Evolutionary conservation across 768 basidiomycete species (phyloP), one percentile per base, ranked within the genome.

Genomic region (Pisolithus microcarpus): DNA sequence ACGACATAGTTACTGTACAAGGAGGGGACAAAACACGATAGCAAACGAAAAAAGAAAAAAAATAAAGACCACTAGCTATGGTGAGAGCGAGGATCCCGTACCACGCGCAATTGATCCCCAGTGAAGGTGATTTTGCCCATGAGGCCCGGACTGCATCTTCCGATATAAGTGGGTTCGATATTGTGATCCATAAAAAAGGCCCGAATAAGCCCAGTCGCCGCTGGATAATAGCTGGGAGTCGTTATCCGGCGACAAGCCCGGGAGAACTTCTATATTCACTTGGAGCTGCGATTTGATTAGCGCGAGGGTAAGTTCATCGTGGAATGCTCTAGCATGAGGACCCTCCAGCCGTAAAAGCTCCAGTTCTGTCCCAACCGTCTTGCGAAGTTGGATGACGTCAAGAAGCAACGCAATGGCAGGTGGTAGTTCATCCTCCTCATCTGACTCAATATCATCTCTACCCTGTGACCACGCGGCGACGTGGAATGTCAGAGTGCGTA

Each of bases 381-480:
- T 62, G 53, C 65, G 56, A 50, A 68, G 65, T 30, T 62, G 64
- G 43, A 66, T 52, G 10, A 66, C 62, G 46, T 68, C 66, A 24
- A 66, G 59, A 15, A 66, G 51, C 56, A 66, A 58, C 30, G 57
- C 64, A 56, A 68, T 62, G 50, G 54, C 44, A 16, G 66, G 65
- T 0, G 60, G 56, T 18, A 65, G 54, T 47, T 68, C 65, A 54
- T 65, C 66, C 54, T 61, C 65, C 31, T 68, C 65, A 45, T 68
- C 65, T n/a, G 44, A 56, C 16, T 66, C 65, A 23, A 42, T 34
- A 45, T 68, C 66, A 34, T 66, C 65, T 54, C 62, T 63, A 24
- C 63, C 65, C 43, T 56, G 60, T 46, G 56, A 58, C 66, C 66
- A 68, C 26, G 62, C 54, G 26, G 57, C 49, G 39, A 66, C 49